Percentiles rank a stretch among this genome's conserved stretches.
Evolutionary conservation across 1,139 yeast genomes (phyloP).

Genomic region (Kodamaea fungicola): DNA sequence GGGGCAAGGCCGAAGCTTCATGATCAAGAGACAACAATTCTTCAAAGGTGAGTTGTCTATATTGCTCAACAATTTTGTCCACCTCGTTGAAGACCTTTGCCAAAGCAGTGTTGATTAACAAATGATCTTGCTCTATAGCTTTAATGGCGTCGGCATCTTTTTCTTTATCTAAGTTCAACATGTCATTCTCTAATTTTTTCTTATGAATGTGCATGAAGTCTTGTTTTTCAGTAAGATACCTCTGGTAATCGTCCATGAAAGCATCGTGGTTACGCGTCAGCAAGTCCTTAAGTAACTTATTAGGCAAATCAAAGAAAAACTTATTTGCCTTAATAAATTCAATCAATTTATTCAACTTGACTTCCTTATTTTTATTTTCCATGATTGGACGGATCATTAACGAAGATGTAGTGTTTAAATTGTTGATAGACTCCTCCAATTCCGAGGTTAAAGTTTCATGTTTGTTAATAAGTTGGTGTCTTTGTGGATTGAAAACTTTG

Average conservation of each 20-base stretch:
- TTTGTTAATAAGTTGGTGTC: slow-evolving; percentile 19
- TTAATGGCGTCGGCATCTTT: slow-evolving; percentile 15
- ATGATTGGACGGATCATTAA: slow-evolving; percentile 73
- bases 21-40: slow-evolving; percentile 47
- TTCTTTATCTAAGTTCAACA: slow-evolving; percentile 12
- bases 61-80: slow-evolving; percentile 59
- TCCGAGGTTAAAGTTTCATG: slow-evolving; percentile 28
- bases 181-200: slow-evolving; percentile 13
- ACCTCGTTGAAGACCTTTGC: slow-evolving; percentile 63
- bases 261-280: slow-evolving; percentile 64
- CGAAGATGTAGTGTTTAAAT: slow-evolving; percentile 57
- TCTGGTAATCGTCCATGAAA: slow-evolving; percentile 65
- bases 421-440: slow-evolving; percentile 43
- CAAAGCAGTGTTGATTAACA: slow-evolving; percentile 26
- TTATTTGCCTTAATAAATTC: slow-evolving; percentile 60
- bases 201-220: slow-evolving; percentile 16
- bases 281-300: slow-evolving; percentile 50
- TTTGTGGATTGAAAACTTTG: slow-evolving; percentile 39
- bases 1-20: slow-evolving; percentile 19
- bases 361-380: slow-evolving; percentile 59
- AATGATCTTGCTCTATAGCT: slow-evolving; percentile 23
- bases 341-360: slow-evolving; percentile 56
- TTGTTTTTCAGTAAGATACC: slow-evolving; percentile 40
- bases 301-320: slow-evolving; percentile 72
- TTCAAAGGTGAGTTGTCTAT: slow-evolving; percentile 61